These are phyloP conservation scores for Tulasnella sp. DNA, from an alignment of 768 basidiomycete species.

Conservation along the genomic window DNA sequence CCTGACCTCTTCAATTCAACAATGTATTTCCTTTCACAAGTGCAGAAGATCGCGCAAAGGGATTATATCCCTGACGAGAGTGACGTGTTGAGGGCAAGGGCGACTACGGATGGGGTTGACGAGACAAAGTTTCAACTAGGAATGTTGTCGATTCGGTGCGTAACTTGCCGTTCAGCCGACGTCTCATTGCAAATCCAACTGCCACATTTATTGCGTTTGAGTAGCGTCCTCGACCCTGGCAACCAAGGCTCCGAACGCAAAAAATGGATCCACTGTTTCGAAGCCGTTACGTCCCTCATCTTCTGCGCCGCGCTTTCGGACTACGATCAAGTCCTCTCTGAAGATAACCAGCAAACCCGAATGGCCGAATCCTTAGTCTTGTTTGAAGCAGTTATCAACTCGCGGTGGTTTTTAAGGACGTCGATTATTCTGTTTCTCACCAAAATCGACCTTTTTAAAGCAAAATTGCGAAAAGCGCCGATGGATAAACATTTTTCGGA, in stretches of 20 bases:
- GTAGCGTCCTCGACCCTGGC: conserved; percentile 43
- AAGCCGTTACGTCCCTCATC: conserved; percentile 43
- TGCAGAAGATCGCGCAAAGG: conserved; percentile 69
- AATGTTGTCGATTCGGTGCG: conserved; percentile 30
- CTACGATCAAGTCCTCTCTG: conserved; percentile 43
- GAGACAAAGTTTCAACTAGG: conserved; percentile 79
- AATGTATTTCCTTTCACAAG: conserved; percentile 79
- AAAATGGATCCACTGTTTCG: conserved; percentile 40
- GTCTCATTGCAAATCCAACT: neutral
- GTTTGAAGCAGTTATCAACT: conserved; percentile 42
- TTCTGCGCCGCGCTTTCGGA: conserved; percentile 44
- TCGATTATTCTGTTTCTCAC: conserved; percentile 37
- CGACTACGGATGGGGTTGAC: conserved; percentile 83
- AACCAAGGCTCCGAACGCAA: conserved; percentile 41
- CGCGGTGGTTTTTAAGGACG: conserved; percentile 41
- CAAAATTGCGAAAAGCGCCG: conserved; percentile 39
- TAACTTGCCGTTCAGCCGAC: neutral
- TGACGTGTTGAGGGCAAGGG: conserved; percentile 78
- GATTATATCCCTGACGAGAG: conserved; percentile 80
- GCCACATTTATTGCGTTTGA: neutral
- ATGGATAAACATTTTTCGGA: conserved; percentile 41
- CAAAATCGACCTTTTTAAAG: conserved; percentile 41
- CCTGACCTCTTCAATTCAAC: conserved; percentile 97
- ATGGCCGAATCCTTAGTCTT: conserved; percentile 41
- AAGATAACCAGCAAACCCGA: conserved; percentile 40